Conservation (phyloP, 75 land plant genomes). For the Pinus albicaulis region DNA sequence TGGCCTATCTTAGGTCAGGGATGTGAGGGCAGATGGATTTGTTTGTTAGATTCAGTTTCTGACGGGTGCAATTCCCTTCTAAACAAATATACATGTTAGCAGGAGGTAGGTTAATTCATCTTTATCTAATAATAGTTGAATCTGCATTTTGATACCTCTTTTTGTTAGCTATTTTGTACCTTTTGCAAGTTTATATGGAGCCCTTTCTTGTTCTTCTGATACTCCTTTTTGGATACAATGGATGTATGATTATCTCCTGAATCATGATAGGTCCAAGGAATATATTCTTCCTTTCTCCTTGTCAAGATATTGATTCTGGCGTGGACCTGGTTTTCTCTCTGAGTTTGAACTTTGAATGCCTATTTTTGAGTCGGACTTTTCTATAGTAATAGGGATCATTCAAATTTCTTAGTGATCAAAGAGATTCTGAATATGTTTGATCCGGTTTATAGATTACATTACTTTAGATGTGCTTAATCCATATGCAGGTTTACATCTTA, state of each 20-base stretch:
- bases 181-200: not conserved
- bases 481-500: not conserved
- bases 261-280: not conserved
- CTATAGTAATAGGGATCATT: not conserved
- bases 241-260: not conserved
- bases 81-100: too few species aligned
- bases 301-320: not conserved
- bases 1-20: too few species aligned
- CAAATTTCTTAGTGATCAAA: not conserved
- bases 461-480: not conserved
- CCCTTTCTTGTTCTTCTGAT: not conserved
- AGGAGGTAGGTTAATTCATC: too few species aligned
- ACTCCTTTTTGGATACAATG: not conserved
- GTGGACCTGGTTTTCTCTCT: not conserved
- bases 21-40: too few species aligned
- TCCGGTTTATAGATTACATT: too few species aligned
- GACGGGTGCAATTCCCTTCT: too few species aligned
- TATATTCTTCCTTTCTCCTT: not conserved
- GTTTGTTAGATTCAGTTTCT: too few species aligned
- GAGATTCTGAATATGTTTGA: not conserved
- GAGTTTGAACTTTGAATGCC: not conserved
- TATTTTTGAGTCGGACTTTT: not conserved
- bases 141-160: not conserved
- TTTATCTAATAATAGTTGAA: not conserved
- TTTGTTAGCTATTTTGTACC: not conserved